Evolutionary conservation across 208 protist species (phyloP).

Genomic region (Trypanosoma vivax): DNA sequence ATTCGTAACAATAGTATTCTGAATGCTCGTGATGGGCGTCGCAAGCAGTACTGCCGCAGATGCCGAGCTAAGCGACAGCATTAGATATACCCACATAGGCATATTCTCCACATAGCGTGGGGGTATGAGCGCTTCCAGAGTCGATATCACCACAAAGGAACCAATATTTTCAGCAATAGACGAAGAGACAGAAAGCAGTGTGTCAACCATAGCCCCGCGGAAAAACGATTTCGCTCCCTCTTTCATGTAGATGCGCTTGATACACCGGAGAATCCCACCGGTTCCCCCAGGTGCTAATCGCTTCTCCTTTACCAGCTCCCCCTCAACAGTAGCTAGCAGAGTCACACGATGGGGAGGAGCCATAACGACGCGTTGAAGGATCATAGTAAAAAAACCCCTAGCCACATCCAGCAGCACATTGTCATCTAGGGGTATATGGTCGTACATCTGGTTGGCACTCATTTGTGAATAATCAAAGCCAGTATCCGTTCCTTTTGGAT

Average conservation of each 20-base stretch:
- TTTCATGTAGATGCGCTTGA: conserved; percentile 48
- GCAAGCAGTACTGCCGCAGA: conserved; percentile 22
- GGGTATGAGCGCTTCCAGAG: conserved; percentile 44
- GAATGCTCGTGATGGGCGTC: conserved; percentile 41
- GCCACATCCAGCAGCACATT: conserved; percentile 39
- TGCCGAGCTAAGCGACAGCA: conserved; percentile 44
- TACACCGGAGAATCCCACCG: conserved; percentile 36
- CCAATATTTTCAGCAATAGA: conserved; percentile 47
- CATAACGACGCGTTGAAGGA: conserved; percentile 51
- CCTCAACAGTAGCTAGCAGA: conserved; percentile 64
- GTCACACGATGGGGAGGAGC: conserved; percentile 59
- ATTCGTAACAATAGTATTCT: conserved; percentile 48
- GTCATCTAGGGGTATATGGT: conserved; percentile 1
- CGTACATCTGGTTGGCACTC: conserved; percentile 19
- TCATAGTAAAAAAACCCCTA: conserved; percentile 38
- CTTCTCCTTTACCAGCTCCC: conserved; percentile 61
- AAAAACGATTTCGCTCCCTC: conserved; percentile 56
- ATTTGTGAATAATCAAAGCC: conserved; percentile 6
- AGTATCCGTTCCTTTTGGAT: too few relatives aligned
- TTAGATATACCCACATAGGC: conserved; percentile 30
- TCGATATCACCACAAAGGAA: conserved; percentile 33
- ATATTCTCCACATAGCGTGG: conserved; percentile 27
- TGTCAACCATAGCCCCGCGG: conserved; percentile 55
- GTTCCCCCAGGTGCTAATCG: conserved; percentile 62
- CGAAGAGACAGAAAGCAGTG: conserved; percentile 48